Evolutionary conservation across 2,329 filamentous ascomycete species (phyloP).

Genomic region (Arthrobotrys megalospora): DNA sequence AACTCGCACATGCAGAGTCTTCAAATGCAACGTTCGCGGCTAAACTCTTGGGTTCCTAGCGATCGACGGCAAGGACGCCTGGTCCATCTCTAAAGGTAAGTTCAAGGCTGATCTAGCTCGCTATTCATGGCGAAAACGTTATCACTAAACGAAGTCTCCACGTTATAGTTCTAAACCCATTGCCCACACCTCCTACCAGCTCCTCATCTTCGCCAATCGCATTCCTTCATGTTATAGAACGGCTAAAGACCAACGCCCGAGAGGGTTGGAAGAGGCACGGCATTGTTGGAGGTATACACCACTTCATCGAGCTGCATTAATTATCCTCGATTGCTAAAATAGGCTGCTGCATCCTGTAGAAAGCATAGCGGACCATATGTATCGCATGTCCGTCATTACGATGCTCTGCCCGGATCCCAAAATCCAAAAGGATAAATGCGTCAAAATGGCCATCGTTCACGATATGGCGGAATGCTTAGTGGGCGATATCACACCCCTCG

Average conservation of each 20-base stretch:
- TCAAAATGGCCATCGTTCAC: slow-evolving; percentile 95
- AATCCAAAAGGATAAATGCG: slow-evolving; percentile 84
- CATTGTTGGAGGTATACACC: slow-evolving; percentile 70
- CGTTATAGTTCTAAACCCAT: slow-evolving; percentile 74
- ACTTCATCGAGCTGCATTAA: too few species aligned
- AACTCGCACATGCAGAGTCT: slow-evolving; percentile 4
- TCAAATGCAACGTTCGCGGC: slow-evolving; percentile 24
- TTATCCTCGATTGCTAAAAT: background rate
- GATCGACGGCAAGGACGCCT: slow-evolving; percentile 47
- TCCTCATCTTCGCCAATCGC: slow-evolving; percentile 81
- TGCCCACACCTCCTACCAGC: slow-evolving; percentile 75
- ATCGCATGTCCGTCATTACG: slow-evolving; percentile 97
- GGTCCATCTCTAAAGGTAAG: slow-evolving; percentile 63
- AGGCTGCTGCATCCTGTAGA: slow-evolving; percentile 70
- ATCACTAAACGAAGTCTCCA: slow-evolving; percentile 5
- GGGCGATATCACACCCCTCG: slow-evolving; percentile 95
- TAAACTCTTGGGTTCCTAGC: slow-evolving; percentile 28
- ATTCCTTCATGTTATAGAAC: slow-evolving; percentile 95
- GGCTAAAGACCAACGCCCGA: slow-evolving; percentile 94
- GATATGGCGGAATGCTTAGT: slow-evolving; percentile 98
- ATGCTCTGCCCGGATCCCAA: slow-evolving; percentile 85
- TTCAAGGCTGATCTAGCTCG: background rate
- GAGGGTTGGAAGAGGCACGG: slow-evolving; percentile 95
- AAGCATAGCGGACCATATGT: slow-evolving; percentile 99
- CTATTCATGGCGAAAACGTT: background rate